These are phyloP conservation scores for Rhizopogon rudus DNA, from an alignment of 768 basidiomycete species.

Conservation along the genomic window DNA sequence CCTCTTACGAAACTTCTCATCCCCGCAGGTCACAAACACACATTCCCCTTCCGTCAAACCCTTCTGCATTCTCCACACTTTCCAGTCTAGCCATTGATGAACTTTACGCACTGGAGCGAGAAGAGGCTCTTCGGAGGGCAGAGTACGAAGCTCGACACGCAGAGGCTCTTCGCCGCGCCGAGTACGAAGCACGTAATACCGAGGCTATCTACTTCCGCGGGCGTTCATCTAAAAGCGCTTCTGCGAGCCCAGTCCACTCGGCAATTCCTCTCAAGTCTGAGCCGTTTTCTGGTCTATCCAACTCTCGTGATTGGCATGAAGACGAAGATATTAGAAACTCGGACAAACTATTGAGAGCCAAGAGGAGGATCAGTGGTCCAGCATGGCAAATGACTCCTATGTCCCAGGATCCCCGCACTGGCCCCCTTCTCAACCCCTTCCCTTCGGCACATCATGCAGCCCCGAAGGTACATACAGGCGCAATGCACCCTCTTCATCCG, in stretches of 20 bases:
- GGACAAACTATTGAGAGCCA: constrained; percentile 22
- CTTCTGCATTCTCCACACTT: constrained; percentile 59
- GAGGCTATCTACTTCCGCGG: constrained; percentile 36
- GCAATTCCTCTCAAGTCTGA: constrained; percentile 30
- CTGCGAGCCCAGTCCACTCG: constrained; percentile 50
- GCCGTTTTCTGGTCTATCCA: constrained; percentile 34
- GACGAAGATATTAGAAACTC: constrained; percentile 23
- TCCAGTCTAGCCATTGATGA: constrained; percentile 84
- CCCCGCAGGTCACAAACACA: constrained; percentile 24
- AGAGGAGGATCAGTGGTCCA: constrained; percentile 52
- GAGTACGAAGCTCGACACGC: constrained; percentile 80
- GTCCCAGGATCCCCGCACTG: constrained; percentile 28
- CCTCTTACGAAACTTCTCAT: constrained; percentile 37
- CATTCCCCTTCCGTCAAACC: constrained; percentile 23
- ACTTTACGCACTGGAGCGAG: constrained; percentile 81
- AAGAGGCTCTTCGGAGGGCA: constrained; percentile 80
- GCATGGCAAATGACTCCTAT: constrained; percentile 48
- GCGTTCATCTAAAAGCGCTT: constrained; percentile 56
- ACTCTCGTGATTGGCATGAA: constrained; percentile 30
- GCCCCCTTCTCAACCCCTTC: background rate
- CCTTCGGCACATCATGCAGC: constrained; percentile 12
- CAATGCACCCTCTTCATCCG: constrained; percentile 39
- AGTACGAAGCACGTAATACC: constrained; percentile 50
- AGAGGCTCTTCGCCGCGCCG: constrained; percentile 59
- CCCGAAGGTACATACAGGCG: constrained; percentile 12